Percentiles rank a stretch among this genome's conserved stretches.
phyloP scores from a whole-genome alignment of 192 early-diverging fungal genomes.

The Powellomyces hirtus region DNA sequence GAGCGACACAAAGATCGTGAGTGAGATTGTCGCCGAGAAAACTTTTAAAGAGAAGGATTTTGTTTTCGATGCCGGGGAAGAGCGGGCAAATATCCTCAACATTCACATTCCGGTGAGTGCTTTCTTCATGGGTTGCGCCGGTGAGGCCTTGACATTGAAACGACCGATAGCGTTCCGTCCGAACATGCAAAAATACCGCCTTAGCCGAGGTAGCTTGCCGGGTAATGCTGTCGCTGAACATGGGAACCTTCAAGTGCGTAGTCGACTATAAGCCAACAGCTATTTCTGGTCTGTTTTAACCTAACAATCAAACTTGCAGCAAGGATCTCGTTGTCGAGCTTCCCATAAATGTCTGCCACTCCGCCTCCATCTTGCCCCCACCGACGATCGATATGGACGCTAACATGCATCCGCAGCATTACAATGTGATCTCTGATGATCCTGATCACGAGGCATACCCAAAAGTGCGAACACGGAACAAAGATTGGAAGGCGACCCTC shows the following conservation, averaged over 20 bases:
- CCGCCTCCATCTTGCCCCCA: constrained; percentile 43
- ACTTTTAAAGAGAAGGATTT: constrained; percentile 58
- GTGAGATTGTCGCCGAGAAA: constrained; percentile 41
- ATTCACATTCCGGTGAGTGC: constrained; percentile 50
- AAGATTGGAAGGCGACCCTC: constrained; percentile 15
- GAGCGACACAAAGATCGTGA: constrained; percentile 45
- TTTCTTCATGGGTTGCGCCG: too few relatives aligned
- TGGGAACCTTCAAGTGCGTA: constrained; percentile 26
- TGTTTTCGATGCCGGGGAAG: constrained; percentile 59
- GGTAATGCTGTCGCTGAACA: constrained; percentile 18
- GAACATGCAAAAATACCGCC: constrained; percentile 55
- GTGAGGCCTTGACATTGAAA: not conserved
- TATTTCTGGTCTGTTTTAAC: too few relatives aligned
- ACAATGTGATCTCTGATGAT: constrained; percentile 26
- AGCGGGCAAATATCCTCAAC: constrained; percentile 48
- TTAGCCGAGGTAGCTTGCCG: constrained; percentile 54
- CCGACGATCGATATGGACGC: constrained; percentile 15
- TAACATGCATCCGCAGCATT: constrained; percentile 27
- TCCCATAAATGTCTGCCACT: constrained; percentile 56
- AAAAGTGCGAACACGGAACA: constrained; percentile 1
- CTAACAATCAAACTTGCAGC: too few relatives aligned
- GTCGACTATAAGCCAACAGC: too few relatives aligned
- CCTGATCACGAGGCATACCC: constrained; percentile 1
- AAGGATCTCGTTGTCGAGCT: constrained; percentile 54
- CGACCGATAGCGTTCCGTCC: constrained; percentile 32